Conservation (phyloP, 345 rosid species). For the Eucalyptus cloeziana region DNA sequence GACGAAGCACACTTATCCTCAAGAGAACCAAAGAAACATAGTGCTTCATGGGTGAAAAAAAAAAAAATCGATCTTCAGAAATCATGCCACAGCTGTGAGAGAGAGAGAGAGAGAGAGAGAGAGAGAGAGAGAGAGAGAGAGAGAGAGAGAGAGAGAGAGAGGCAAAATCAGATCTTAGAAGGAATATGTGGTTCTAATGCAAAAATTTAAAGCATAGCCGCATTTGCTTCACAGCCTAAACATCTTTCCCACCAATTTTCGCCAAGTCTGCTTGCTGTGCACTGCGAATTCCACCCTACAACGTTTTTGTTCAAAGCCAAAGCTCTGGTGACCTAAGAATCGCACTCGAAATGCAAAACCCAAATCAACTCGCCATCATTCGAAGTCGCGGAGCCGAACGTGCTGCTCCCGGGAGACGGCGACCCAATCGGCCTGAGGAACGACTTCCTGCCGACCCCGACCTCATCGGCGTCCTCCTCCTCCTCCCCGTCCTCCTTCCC, state of each 20-base stretch:
- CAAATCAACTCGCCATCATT: conserved; percentile 45
- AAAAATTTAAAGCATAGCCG: no score
- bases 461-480: conserved; percentile 7
- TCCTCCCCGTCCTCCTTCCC: not conserved
- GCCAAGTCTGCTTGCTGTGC: no score
- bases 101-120: no score
- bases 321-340: not conserved
- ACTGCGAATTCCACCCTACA: no score
- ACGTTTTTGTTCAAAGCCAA: not conserved
- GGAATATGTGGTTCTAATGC: no score
- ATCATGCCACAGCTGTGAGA: not conserved
- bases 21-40: not conserved
- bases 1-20: not conserved
- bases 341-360: not conserved
- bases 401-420: conserved; percentile 81
- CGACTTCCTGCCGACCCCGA: conserved; percentile 11
- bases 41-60: not conserved
- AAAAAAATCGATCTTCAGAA: not conserved
- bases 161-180: no score
- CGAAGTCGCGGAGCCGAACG: conserved; percentile 56
- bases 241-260: no score
- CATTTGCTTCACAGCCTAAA: no score
- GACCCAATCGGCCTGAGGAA: conserved; percentile 50
- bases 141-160: no score
- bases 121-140: no score